Percentiles rank a stretch among this genome's conserved stretches.
Conservation (phyloP, 345 rosid genomes). For the Eucalyptus decipiens region DNA sequence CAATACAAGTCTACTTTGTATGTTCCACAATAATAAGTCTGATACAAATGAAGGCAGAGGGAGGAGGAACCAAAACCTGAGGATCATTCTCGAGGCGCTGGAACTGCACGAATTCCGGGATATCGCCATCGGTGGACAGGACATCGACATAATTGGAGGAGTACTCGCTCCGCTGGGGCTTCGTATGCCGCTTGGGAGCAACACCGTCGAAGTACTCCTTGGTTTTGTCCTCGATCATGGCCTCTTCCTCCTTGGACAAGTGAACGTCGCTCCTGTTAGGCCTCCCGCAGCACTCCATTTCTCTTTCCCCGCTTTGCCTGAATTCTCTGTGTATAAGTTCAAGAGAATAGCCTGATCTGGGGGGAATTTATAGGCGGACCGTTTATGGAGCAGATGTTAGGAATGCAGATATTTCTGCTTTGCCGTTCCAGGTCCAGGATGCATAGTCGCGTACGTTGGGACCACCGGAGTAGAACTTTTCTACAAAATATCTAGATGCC, state of each 20-base stretch:
- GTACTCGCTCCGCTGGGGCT: conserved; percentile 59
- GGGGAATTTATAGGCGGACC: not conserved
- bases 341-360: not conserved
- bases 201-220: conserved; percentile 29
- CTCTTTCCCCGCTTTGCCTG: not conserved
- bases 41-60: not conserved
- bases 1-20: not conserved
- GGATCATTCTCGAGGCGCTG: conserved; percentile 31
- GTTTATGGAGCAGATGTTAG: not conserved
- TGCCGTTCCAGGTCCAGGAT: not conserved
- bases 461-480: not conserved
- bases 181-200: conserved; percentile 46
- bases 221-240: conserved; percentile 16
- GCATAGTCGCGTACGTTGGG: not conserved
- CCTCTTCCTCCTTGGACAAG: conserved; percentile 33
- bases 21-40: not conserved
- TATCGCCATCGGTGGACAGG: not conserved
- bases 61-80: not conserved
- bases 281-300: conserved; percentile 19
- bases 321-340: not conserved
- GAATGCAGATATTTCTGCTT: not conserved
- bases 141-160: conserved; percentile 32
- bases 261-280: conserved; percentile 50
- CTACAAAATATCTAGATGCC: not conserved
- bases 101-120: conserved; percentile 29